phyloP scores from a whole-genome alignment of 2,329 filamentous ascomycete species.

The Rhinocladiella similis region DNA sequence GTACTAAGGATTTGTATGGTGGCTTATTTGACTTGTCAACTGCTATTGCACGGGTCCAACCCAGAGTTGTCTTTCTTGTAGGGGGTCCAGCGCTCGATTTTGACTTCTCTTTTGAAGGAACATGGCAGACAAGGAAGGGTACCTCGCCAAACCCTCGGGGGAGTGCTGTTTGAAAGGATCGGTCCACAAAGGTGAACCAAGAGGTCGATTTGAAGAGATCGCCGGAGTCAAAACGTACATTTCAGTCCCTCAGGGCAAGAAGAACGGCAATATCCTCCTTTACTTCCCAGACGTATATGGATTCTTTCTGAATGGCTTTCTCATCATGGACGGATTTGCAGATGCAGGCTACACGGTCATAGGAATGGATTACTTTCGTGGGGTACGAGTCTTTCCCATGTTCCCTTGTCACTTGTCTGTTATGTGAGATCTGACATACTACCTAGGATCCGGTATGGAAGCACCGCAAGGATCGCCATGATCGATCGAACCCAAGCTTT shows the following conservation, averaged over 20 bases:
- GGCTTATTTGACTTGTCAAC: no score
- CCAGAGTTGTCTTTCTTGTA: no score
- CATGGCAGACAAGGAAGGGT: slow-evolving; percentile 17
- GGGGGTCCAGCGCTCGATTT: no score
- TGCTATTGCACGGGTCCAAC: no score
- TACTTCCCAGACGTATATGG: slow-evolving; percentile 51
- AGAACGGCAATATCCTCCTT: slow-evolving; percentile 46
- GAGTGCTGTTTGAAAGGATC: slow-evolving; percentile 43
- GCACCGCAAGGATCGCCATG: slow-evolving; percentile 36
- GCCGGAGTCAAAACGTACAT: slow-evolving; percentile 43
- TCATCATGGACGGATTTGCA: slow-evolving; percentile 51
- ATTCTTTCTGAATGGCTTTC: slow-evolving; percentile 44
- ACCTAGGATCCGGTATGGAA: slow-evolving; percentile 47
- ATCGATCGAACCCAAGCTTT: slow-evolving; percentile 39
- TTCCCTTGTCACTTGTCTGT: no score
- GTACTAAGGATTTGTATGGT: no score
- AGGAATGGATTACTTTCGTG: slow-evolving; percentile 49
- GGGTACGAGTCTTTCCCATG: slow-evolving; percentile 32
- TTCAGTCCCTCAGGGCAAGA: slow-evolving; percentile 30
- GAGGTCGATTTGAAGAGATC: slow-evolving; percentile 38
- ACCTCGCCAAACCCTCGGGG: slow-evolving; percentile 20
- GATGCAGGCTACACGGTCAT: slow-evolving; percentile 46
- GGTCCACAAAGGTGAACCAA: slow-evolving; percentile 41
- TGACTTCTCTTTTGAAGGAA: no score
- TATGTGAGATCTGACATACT: not conserved